Evolutionary conservation across 805 yeast species (phyloP).

Genomic region (Naumovozyma baii): DNA sequence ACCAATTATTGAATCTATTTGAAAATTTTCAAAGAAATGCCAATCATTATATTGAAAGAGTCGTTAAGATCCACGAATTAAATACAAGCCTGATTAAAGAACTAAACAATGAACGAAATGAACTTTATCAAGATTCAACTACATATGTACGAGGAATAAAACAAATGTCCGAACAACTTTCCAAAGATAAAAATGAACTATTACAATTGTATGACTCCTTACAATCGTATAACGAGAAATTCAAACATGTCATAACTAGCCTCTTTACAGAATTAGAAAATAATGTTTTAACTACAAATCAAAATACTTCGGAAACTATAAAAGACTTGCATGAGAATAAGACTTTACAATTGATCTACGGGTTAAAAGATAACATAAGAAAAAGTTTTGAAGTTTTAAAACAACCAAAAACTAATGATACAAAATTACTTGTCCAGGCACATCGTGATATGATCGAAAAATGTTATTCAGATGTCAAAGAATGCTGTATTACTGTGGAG

Average conservation of each 20-base stretch:
- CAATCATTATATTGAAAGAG: conserved; percentile 8
- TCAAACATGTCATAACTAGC: conserved; percentile 4
- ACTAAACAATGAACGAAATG: conserved; percentile 10
- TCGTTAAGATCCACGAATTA: conserved; percentile 10
- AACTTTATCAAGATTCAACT: conserved; percentile 10
- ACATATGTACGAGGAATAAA: conserved; percentile 9
- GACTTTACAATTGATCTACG: neutral
- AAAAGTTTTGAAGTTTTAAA: neutral
- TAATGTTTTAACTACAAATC: neutral
- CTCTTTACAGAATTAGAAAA: conserved; percentile 6
- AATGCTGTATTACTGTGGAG: neutral
- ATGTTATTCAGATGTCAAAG: neutral
- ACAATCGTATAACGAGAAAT: conserved; percentile 3
- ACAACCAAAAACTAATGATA: neutral
- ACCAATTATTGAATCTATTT: conserved; percentile 7
- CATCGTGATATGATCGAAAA: neutral
- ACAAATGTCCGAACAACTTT: conserved; percentile 10
- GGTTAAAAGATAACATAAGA: neutral
- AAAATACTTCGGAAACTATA: neutral
- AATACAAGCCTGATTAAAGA: conserved; percentile 9
- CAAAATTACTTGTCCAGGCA: neutral
- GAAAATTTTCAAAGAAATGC: conserved; percentile 14
- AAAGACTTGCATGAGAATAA: neutral
- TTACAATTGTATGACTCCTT: conserved; percentile 3
- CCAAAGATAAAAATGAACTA: neutral